Evolutionary conservation across 2,329 filamentous ascomycete genomes (phyloP), one percentile per base, ranked within the genome.

Genomic region (Biscogniauxia sp.): DNA sequence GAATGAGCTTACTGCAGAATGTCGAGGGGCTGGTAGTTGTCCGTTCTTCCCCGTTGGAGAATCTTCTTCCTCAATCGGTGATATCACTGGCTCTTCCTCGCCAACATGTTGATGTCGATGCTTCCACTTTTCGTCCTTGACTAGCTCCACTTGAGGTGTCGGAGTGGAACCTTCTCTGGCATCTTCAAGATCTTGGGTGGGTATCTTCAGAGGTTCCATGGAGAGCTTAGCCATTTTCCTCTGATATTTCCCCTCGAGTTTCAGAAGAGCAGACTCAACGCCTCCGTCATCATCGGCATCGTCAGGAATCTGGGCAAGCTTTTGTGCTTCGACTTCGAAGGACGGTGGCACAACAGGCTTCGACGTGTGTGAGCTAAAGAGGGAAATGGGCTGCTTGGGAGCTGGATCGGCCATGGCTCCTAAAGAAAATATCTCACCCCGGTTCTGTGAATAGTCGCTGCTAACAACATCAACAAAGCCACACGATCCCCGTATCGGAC

Each of bases 181-280:
- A 7, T 65, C 66, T 20, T 63, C 61, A 19, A 72, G 63, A n/a
- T 68, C 61, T 32, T 56, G 66, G 1, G 51, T 50, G 15, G 70
- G 64, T 45, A 68, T 63, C 17, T 64, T 69, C 8, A 65, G 59
- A 9, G 75, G 74, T 51, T 79, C 77, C 63, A 79, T 78, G 15
- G 76, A 80, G 13, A 79, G 70, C 56, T 75, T 77, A 26, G 73
- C 73, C 0, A 73, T 64, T 67, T 75, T 85, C 67, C 82, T 87
- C 71, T 89, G 84, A 68, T 89, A 95, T 67, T 87, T 94, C 9
- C 95, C 95, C 77, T 99, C 95, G 0, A 99, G 82, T 70, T 98
- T 99, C 68, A 93, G 77, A 55, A 99, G 75, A 0, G 95, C 92
- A n/a, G 93, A 93, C 72, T 98, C 95, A 25, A 98, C 88, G 13